Conservation (phyloP, 2,329 filamentous ascomycete species). For the Penicillium digitatum region DNA sequence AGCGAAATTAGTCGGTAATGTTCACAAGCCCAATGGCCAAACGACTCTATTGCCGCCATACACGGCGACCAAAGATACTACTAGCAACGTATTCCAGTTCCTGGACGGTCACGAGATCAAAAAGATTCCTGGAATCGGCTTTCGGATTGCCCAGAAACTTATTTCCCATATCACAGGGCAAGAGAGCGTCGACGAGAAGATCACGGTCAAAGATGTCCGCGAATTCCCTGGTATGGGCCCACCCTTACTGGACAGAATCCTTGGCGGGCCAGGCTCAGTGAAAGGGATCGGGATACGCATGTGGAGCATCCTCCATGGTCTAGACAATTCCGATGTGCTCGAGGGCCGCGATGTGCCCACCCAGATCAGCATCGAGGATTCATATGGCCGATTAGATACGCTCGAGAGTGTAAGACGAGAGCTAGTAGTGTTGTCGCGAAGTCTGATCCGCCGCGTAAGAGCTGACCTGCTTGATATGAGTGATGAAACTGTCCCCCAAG, state of each 20-base stretch:
- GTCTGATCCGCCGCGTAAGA: conserved; percentile 73
- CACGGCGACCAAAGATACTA: conserved; percentile 26
- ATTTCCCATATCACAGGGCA: conserved; percentile 56
- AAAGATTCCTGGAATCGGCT: conserved; percentile 80
- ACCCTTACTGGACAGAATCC: conserved; percentile 61
- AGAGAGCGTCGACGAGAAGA: conserved; percentile 46
- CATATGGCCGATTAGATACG: conserved; percentile 68
- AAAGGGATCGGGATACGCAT: conserved; percentile 67
- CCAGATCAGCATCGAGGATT: conserved; percentile 94
- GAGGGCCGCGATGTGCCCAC: conserved; percentile 67
- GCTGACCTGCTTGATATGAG: conserved; percentile 64
- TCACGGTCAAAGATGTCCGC: conserved; percentile 66
- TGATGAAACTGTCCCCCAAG: conserved; percentile 27
- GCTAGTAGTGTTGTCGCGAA: conserved; percentile 63
- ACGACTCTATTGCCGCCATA: conserved; percentile 73
- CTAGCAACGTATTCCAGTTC: conserved; percentile 60
- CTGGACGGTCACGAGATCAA: conserved; percentile 72
- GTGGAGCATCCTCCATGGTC: conserved; percentile 76
- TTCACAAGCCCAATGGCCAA: conserved; percentile 83
- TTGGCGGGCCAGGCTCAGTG: conserved; percentile 66
- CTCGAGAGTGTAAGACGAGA: conserved; percentile 63
- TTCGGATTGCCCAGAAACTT: conserved; percentile 67
- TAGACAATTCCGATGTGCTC: conserved; percentile 71
- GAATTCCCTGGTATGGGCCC: conserved; percentile 60
- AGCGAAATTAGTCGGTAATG: conserved; percentile 76